These are phyloP conservation scores for Candida glucosophila DNA, from an alignment of 1,139 yeast species.

Conservation along the genomic window DNA sequence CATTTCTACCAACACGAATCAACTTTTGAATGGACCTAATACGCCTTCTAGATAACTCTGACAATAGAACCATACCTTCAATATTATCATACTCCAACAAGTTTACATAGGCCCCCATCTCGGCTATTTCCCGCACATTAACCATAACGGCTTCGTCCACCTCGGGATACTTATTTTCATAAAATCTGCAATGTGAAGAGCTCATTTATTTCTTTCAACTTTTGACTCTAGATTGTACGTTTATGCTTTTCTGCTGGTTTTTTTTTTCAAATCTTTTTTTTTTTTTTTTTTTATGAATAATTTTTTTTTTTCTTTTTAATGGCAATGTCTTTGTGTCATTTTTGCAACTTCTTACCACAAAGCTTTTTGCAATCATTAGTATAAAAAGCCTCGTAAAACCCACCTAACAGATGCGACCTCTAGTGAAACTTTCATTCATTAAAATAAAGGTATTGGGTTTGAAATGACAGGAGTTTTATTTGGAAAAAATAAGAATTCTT, in stretches of 20 bases:
- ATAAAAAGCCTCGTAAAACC: too few species aligned
- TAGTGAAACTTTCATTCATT: too few species aligned
- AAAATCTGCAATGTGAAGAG: conserved; percentile 89
- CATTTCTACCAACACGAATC: conserved; percentile 97
- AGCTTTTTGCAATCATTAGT: conserved; percentile 4
- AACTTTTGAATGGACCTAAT: conserved; percentile 95
- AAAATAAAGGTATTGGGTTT: too few species aligned
- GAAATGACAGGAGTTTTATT: too few species aligned
- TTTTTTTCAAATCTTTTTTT: not conserved
- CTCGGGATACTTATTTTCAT: conserved; percentile 97
- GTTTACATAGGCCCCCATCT: conserved; percentile 96
- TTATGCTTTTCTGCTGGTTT: conserved; percentile 1
- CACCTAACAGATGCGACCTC: too few species aligned
- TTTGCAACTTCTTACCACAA: conserved; percentile 3
- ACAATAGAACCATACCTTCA: conserved; percentile 95
- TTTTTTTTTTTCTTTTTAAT: conserved; percentile 1
- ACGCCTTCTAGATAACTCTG: conserved; percentile 97
- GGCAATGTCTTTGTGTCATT: conserved; percentile 3
- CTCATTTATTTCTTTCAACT: conserved; percentile 40
- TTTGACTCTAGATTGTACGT: not conserved
- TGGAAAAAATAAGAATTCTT: conserved; percentile 1
- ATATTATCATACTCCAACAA: conserved; percentile 93
- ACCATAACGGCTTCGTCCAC: conserved; percentile 99
- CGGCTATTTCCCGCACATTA: conserved; percentile 96
- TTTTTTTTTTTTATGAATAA: conserved; percentile 1